Evolutionary conservation across 2,329 filamentous ascomycete genomes (phyloP).

Genomic region (Pseudopithomyces chartarum): DNA sequence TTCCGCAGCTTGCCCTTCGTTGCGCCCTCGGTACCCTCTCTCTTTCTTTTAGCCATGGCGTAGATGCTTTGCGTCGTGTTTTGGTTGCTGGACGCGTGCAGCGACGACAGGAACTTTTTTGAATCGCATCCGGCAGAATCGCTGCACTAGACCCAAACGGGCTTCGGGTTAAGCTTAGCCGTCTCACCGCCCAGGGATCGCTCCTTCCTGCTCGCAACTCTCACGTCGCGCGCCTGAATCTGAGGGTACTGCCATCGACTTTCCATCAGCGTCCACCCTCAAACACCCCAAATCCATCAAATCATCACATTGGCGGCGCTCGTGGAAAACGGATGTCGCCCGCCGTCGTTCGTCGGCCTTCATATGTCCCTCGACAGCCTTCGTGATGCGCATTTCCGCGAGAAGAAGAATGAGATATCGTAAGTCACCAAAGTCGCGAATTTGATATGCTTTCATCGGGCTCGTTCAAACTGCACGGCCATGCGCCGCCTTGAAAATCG

Average conservation of each 20-base stretch:
- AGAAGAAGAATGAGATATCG: conserved; percentile 51
- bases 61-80: conserved; percentile 15
- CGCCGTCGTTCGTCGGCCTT: conserved; percentile 43
- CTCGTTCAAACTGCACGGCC: conserved; percentile 25
- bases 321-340: conserved; percentile 55
- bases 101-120: conserved; percentile 25
- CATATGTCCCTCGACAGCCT: conserved; percentile 56
- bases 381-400: conserved; percentile 47
- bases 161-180: neutral
- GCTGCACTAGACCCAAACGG: conserved; percentile 21
- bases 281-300: conserved; percentile 43
- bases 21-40: conserved; percentile 27
- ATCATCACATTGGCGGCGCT: conserved; percentile 48
- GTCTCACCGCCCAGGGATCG: conserved; percentile 9
- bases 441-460: conserved; percentile 37
- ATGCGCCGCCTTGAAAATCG: conserved; percentile 49
- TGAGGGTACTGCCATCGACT: conserved; percentile 32
- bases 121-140: conserved; percentile 14
- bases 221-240: conserved; percentile 24
- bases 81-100: conserved; percentile 12
- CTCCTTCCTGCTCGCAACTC: conserved; percentile 31
- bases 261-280: conserved; percentile 41
- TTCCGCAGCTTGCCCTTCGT: conserved; percentile 28
- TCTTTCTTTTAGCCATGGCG: conserved; percentile 45
- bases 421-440: conserved; percentile 41